Base-by-base conservation (phyloP, 2,329 filamentous ascomycete species). In the Colletotrichum horii region DNA sequence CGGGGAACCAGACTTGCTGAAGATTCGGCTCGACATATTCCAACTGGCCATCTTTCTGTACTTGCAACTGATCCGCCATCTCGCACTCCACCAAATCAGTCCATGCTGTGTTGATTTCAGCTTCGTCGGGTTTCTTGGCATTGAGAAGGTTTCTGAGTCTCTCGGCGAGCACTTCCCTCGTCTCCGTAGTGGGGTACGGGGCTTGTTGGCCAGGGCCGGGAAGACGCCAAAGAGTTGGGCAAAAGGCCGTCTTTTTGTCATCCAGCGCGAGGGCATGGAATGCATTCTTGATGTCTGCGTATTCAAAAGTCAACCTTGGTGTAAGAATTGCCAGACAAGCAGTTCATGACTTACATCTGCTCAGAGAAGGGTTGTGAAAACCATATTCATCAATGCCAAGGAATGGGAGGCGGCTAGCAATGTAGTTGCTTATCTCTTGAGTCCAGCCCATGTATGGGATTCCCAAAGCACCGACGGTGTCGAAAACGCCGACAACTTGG, bases 1-100 rank as follows among this genome's bases (percentile, higher is more conserved):
- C 75, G 1, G 75, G 75, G 38, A 77, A 77, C 75, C 75, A 77
- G 4, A 75, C 74, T 28, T 77, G 75, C 6, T 32, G 36, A 6
- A 77, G 38, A 2, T 66, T 4, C 7, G 71, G 61, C 3, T 34
- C 6, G 9, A 19, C 24, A 8, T 8, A 36, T 16, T 36, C 15
- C 6, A 7, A 7, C 34, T 16, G 7, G 34, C 7, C 15, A 36
- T 36, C 34, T 4, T 36, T 7, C 2, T 28, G 28, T 7, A 28
- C 61, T 2, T 64, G 3, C 2, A 71, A 6, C 24, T 71, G 36
- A 6, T 61, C 55, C 5, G 12, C 11, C 68, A 72, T 66, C 8
- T 72, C 62, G 8, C 15, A 4, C 4, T 66, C 61, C 11, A 75
- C 32, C 48, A 75, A 30, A 8, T 19, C 16, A 4, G 24, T 12